These are phyloP conservation scores for Kuraishia cidri DNA, from an alignment of 805 yeast species.

Conservation along the genomic window DNA sequence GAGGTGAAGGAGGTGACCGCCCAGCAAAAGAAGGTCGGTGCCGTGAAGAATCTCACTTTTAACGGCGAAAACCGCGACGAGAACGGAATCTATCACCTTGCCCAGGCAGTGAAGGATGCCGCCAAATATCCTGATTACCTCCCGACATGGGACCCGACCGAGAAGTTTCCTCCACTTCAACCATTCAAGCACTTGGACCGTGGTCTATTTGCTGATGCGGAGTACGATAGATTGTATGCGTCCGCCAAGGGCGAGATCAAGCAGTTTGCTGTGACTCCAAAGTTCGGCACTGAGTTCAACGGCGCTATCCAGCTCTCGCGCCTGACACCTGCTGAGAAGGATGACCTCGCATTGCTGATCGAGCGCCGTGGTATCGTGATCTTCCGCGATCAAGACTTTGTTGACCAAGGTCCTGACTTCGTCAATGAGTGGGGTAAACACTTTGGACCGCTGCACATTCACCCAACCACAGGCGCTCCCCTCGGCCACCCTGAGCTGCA, in stretches of 20 bases:
- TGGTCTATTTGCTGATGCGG: constrained; percentile 55
- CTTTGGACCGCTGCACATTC: constrained; percentile 36
- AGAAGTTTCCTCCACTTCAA: constrained; percentile 37
- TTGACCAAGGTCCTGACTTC: constrained; percentile 24
- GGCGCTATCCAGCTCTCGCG: constrained; percentile 32
- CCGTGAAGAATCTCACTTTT: no score
- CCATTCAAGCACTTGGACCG: constrained; percentile 53
- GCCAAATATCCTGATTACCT: constrained; percentile 54
- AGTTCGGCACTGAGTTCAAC: constrained; percentile 29
- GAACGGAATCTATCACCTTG: no score
- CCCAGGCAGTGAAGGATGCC: no score
- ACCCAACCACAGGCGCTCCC: constrained; percentile 43
- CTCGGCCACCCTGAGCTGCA: constrained; percentile 29
- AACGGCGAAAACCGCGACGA: no score
- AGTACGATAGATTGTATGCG: constrained; percentile 36
- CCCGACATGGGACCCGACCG: constrained; percentile 61
- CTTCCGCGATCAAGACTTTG: constrained; percentile 36
- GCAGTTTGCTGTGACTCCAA: constrained; percentile 25
- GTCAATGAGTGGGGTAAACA: constrained; percentile 31
- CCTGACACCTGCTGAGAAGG: constrained; percentile 29
- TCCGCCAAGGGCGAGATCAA: constrained; percentile 5
- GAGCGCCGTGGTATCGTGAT: constrained; percentile 38
- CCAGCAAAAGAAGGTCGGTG: no score
- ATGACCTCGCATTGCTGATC: constrained; percentile 35
- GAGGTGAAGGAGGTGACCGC: no score